Percentiles rank a stretch among this genome's conserved stretches.
Evolutionary conservation across 208 protist genomes (phyloP).

Genomic region (Leishmania tarentolae): DNA sequence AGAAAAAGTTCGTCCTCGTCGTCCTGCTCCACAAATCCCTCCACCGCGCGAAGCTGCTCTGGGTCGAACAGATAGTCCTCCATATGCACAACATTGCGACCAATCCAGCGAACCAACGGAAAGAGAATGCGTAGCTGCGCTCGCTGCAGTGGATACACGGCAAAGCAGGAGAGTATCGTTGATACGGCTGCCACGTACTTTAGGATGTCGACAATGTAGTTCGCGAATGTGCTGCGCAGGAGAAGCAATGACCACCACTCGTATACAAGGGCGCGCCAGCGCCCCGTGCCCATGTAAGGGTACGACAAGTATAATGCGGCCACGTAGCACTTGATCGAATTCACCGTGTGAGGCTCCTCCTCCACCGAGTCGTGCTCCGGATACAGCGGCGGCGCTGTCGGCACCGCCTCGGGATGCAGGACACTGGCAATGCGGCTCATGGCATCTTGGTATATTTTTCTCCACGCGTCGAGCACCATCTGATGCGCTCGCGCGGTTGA

Average conservation of each 20-base stretch:
- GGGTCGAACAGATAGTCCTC: slow-evolving; percentile 73
- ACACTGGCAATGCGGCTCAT: neutral
- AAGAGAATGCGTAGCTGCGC: slow-evolving; percentile 53
- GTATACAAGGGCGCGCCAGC: slow-evolving; percentile 6
- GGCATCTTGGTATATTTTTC: slow-evolving; percentile 1
- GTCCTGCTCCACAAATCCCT: slow-evolving; percentile 39
- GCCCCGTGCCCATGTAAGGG: slow-evolving; percentile 17
- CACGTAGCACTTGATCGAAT: slow-evolving; percentile 26
- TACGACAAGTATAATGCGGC: slow-evolving; percentile 13
- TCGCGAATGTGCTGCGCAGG: slow-evolving; percentile 12
- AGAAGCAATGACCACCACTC: slow-evolving; percentile 30
- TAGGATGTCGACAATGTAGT: neutral
- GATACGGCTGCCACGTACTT: slow-evolving; percentile 6
- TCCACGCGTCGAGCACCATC: slow-evolving; percentile 27
- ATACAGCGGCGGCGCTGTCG: neutral
- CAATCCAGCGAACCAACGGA: slow-evolving; percentile 42
- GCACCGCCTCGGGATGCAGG: neutral
- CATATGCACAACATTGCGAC: slow-evolving; percentile 44
- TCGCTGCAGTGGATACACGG: slow-evolving; percentile 46
- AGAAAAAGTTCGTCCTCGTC: slow-evolving; percentile 40
- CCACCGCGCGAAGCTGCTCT: slow-evolving; percentile 38
- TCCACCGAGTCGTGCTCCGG: neutral
- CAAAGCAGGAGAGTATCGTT: slow-evolving; percentile 21
- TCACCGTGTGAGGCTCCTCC: slow-evolving; percentile 14
- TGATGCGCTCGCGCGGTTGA: slow-evolving; percentile 15